Conservation (phyloP, 768 basidiomycete species). For the Mycena capillaripes region DNA sequence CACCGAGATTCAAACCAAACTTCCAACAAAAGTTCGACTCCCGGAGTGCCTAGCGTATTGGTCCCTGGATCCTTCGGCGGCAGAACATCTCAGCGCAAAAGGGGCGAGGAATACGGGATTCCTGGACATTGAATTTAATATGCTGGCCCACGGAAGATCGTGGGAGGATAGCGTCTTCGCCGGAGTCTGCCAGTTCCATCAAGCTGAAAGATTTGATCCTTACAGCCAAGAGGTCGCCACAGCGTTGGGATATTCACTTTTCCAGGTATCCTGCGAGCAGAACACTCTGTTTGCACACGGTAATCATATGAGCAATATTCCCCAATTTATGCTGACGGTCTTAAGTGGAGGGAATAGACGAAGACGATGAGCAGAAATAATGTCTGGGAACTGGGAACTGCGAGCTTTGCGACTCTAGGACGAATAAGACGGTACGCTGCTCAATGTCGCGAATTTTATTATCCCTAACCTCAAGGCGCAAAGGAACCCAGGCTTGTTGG, state of each 20-base stretch:
- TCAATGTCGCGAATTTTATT: too few species aligned
- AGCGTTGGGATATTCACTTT: neutral
- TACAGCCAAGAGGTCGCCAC: neutral
- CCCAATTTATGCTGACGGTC: too few species aligned
- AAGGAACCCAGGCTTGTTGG: too few species aligned
- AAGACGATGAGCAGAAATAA: too few species aligned
- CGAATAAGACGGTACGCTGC: too few species aligned
- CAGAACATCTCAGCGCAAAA: neutral
- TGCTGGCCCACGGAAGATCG: neutral
- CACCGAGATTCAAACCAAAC: neutral
- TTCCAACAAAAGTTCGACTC: neutral
- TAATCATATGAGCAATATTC: too few species aligned
- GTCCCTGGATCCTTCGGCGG: neutral
- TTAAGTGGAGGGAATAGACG: too few species aligned
- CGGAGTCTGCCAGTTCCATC: neutral
- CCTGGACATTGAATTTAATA: neutral
- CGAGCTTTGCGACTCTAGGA: too few species aligned
- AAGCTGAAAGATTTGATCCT: neutral
- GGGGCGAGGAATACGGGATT: neutral
- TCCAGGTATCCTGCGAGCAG: neutral
- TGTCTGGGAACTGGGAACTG: too few species aligned
- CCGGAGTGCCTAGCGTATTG: slow-evolving; percentile 12
- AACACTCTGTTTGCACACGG: neutral
- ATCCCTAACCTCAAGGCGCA: too few species aligned
- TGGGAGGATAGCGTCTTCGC: slow-evolving; percentile 9